Evolutionary conservation across 352 stramenopile species (phyloP).

Genomic region (Peronospora belbahrii): DNA sequence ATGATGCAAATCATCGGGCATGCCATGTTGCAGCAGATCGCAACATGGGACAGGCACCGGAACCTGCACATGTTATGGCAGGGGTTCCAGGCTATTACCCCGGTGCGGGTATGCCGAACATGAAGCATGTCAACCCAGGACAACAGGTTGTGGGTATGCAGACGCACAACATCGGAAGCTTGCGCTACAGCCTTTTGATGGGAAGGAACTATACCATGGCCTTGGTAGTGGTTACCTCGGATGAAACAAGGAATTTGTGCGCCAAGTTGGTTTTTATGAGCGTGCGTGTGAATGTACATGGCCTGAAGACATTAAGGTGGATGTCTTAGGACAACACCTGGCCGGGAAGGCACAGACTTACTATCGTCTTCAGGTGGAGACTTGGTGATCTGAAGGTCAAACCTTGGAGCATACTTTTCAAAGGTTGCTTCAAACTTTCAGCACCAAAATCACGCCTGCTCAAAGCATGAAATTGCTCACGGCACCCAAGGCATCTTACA

Average conservation of each 20-base stretch:
- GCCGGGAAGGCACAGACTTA: neutral
- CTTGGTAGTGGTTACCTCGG: neutral
- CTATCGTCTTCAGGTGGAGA: neutral
- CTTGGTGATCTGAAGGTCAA: neutral
- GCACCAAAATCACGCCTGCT: no score
- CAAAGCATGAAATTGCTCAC: no score
- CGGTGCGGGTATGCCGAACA: neutral
- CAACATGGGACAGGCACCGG: slow-evolving; percentile 13
- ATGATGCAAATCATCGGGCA: no score
- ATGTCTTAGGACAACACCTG: neutral
- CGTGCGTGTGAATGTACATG: neutral
- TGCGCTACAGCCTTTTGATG: no score
- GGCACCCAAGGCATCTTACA: no score
- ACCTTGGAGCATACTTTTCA: neutral
- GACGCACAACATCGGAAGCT: no score
- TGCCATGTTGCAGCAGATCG: slow-evolving; percentile 9
- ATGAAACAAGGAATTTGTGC: neutral
- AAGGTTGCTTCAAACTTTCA: no score
- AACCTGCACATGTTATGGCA: neutral
- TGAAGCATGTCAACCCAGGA: neutral
- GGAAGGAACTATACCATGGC: no score
- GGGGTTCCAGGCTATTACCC: neutral
- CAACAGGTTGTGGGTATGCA: neutral
- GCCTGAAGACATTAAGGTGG: no score
- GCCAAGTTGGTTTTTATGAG: neutral